These are phyloP conservation scores for Neurospora africana DNA, from an alignment of 495 filamentous ascomycete genomes.

Conservation along the genomic window DNA sequence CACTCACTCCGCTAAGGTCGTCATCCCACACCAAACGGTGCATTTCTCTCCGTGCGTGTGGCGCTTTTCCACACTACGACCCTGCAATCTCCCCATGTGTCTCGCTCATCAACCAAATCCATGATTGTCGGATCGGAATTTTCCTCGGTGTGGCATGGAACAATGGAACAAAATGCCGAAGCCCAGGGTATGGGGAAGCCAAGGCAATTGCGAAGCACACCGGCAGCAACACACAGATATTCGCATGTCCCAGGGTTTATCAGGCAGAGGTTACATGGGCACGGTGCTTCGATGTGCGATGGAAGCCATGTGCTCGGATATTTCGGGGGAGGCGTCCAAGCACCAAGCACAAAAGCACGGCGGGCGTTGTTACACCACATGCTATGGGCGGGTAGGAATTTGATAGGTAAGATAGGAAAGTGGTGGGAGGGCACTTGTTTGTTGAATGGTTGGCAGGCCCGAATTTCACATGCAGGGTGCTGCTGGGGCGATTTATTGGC, in stretches of 20 bases:
- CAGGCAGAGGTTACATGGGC: not conserved
- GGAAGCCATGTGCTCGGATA: not conserved
- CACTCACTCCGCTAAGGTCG: not conserved
- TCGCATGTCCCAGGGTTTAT: not conserved
- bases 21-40: not conserved
- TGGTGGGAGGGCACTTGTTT: not conserved
- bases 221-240: not conserved
- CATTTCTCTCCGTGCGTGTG: not conserved
- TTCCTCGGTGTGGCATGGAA: not conserved
- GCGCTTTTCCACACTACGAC: not conserved
- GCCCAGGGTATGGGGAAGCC: not conserved
- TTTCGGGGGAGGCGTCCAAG: not conserved
- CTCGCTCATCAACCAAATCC: not conserved
- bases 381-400: not conserved
- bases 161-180: not conserved
- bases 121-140: not conserved
- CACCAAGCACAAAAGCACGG: not conserved
- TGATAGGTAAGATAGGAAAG: not conserved
- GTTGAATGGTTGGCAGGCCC: not conserved
- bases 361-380: not conserved
- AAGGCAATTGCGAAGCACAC: not conserved
- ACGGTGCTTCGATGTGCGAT: not conserved
- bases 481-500: not conserved
- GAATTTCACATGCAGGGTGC: not conserved
- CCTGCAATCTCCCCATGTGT: not conserved